Evolutionary conservation across 2,329 filamentous ascomycete species (phyloP).

Genomic region (Colletotrichum euphorbiae): DNA sequence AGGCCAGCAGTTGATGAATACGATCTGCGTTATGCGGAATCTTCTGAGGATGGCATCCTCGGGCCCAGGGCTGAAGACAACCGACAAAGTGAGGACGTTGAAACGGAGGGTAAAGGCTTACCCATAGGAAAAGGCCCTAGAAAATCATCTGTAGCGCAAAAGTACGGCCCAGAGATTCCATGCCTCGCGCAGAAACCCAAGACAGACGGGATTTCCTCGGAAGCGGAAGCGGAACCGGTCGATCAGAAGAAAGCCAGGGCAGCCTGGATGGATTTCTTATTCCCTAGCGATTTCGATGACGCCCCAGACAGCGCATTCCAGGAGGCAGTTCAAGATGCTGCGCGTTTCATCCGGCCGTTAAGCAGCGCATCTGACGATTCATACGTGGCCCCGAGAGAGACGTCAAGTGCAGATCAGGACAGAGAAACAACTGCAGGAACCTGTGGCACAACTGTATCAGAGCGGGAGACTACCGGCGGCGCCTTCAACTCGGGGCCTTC

Average conservation of each 20-base stretch:
- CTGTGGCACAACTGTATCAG: not conserved
- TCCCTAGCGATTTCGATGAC: slow-evolving; percentile 21
- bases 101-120: too few relatives aligned
- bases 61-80: too few relatives aligned
- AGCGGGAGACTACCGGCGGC: not conserved
- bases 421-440: not conserved
- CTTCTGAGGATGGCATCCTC: too few relatives aligned
- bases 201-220: not conserved
- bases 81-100: too few relatives aligned
- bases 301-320: slow-evolving; percentile 4
- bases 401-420: not conserved
- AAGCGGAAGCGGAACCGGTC: not conserved
- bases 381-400: too few relatives aligned
- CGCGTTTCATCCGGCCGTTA: slow-evolving; percentile 16
- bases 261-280: slow-evolving; percentile 37
- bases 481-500: not conserved
- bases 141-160: too few relatives aligned
- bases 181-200: not conserved
- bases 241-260: slow-evolving; percentile 1
- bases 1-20: too few relatives aligned
- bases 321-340: slow-evolving; percentile 28
- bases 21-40: too few relatives aligned
- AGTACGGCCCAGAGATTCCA: too few relatives aligned
- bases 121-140: too few relatives aligned
- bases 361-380: not conserved